These are phyloP conservation scores for Lasiodiplodia theobromae DNA, from an alignment of 2,329 filamentous ascomycete genomes.

Conservation along the genomic window DNA sequence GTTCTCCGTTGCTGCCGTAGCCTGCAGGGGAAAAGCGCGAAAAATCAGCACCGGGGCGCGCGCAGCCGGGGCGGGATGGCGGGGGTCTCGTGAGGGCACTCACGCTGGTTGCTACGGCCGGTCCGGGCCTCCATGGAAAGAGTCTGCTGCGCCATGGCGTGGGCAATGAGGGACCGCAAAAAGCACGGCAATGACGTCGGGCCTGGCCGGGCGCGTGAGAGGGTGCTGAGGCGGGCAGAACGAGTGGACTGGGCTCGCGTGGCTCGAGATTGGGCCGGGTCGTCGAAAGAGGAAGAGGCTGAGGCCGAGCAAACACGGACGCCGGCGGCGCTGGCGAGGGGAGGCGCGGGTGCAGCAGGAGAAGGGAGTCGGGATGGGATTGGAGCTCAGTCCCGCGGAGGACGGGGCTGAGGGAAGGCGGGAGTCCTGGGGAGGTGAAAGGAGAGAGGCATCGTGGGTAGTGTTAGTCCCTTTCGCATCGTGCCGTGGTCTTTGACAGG, in stretches of 20 bases:
- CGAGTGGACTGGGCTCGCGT: constrained; percentile 33
- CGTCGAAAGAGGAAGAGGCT: constrained; percentile 29
- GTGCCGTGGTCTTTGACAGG: constrained; percentile 30
- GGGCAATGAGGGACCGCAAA: neutral
- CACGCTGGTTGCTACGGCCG: constrained; percentile 81
- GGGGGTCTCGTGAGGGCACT: constrained; percentile 55
- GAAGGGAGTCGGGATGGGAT: constrained; percentile 18
- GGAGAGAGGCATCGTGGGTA: constrained; percentile 45
- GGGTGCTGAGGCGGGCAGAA: constrained; percentile 29
- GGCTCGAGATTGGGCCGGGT: constrained; percentile 27
- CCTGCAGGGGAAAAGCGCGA: constrained; percentile 61
- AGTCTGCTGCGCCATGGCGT: constrained; percentile 54
- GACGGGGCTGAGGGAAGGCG: constrained; percentile 57
- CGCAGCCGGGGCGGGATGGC: constrained; percentile 29
- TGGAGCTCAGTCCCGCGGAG: constrained; percentile 57
- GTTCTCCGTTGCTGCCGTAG: constrained; percentile 90
- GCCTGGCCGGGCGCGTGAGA: constrained; percentile 21
- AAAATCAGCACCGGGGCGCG: constrained; percentile 31
- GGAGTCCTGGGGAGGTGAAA: constrained; percentile 51
- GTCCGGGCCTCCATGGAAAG: constrained; percentile 70
- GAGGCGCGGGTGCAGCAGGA: constrained; percentile 40
- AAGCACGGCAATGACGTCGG: constrained; percentile 20
- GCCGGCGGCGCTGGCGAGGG: constrained; percentile 30
- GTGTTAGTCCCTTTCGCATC: constrained; percentile 30
- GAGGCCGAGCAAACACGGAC: constrained; percentile 31